Evolutionary conservation across 1,284 basidiomycete species (phyloP).

Genomic region (Microbotryum scabiosae): DNA sequence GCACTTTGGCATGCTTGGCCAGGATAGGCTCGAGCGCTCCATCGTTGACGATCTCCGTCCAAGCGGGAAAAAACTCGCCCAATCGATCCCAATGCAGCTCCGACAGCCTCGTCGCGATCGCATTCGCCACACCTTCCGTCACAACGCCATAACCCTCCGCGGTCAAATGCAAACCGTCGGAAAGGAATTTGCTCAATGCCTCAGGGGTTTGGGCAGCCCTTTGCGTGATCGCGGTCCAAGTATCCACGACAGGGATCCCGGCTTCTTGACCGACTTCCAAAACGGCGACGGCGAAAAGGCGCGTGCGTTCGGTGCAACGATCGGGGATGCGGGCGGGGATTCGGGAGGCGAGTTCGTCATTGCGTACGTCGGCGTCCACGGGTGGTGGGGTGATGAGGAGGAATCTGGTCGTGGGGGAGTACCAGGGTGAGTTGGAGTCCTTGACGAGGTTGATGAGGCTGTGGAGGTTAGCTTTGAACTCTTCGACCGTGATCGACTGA

Average conservation of each 20-base stretch:
- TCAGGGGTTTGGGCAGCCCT: constrained; percentile 17
- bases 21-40: background rate
- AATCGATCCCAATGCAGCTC: constrained; percentile 31
- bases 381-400: constrained; percentile 78
- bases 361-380: constrained; percentile 51
- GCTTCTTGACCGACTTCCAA: constrained; percentile 52
- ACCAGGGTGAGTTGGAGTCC: constrained; percentile 53
- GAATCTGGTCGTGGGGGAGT: constrained; percentile 65
- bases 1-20: too few relatives aligned
- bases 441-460: constrained; percentile 56
- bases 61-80: constrained; percentile 30
- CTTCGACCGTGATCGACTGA: constrained; percentile 53
- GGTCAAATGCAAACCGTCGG: constrained; percentile 71
- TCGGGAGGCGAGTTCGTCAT: constrained; percentile 24
- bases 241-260: constrained; percentile 50
- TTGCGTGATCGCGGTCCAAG: constrained; percentile 22
- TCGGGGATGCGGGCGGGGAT: constrained; percentile 21
- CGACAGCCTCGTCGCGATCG: constrained; percentile 20
- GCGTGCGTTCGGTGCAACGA: constrained; percentile 55
- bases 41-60: constrained; percentile 14
- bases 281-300: constrained; percentile 60
- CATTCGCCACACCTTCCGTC: constrained; percentile 10
- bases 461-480: constrained; percentile 59
- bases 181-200: constrained; percentile 27
- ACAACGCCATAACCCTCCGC: constrained; percentile 58